These are phyloP conservation scores for Cystobasidium pallidum DNA, from an alignment of 1,284 basidiomycete genomes.

Conservation along the genomic window DNA sequence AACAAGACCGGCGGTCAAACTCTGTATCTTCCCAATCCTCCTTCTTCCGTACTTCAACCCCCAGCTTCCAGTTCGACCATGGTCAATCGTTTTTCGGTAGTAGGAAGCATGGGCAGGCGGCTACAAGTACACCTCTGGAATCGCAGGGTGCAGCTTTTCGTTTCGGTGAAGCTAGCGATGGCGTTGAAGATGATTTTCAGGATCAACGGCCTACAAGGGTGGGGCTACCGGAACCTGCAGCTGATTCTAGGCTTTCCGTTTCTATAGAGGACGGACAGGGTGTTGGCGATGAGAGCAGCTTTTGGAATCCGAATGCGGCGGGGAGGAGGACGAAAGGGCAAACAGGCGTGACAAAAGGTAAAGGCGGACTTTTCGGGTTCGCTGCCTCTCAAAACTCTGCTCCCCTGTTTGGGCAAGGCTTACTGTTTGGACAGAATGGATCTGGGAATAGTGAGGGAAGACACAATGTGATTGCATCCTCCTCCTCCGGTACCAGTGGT, in stretches of 20 bases:
- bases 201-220: not conserved
- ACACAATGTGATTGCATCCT: not conserved
- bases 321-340: conserved; percentile 1
- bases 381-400: conserved; percentile 1
- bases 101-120: not conserved
- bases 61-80: conserved; percentile 10
- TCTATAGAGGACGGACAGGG: conserved; percentile 7
- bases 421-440: conserved; percentile 31
- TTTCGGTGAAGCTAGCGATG: conserved; percentile 35
- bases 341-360: not conserved
- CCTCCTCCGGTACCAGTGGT: not conserved
- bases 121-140: conserved; percentile 33
- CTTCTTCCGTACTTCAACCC: conserved; percentile 24
- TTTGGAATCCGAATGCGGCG: conserved; percentile 15
- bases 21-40: conserved; percentile 24
- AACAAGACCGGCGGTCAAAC: conserved; percentile 10
- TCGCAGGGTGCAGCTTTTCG: conserved; percentile 37
- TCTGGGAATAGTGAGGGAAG: not conserved
- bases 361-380: conserved; percentile 37
- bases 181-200: conserved; percentile 1
- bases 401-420: conserved; percentile 29
- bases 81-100: conserved; percentile 4
- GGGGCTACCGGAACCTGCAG: conserved; percentile 9
- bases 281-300: conserved; percentile 20
- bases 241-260: not conserved